phyloP scores from a whole-genome alignment of 139 green algal genomes.

The Auxenochlorella pyrenoidosa region DNA sequence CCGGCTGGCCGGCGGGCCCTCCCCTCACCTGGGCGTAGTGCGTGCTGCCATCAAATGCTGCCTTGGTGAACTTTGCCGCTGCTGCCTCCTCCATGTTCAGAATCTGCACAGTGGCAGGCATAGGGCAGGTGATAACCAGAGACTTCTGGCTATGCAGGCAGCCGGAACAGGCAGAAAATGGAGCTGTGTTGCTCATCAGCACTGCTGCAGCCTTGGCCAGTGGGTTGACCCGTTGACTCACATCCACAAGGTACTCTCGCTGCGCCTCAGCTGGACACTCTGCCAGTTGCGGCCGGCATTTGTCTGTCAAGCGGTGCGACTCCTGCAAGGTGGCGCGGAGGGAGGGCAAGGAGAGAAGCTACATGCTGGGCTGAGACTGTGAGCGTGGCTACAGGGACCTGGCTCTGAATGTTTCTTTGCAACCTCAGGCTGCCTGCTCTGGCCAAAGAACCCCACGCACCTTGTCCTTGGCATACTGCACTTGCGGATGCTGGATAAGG shows the following conservation, averaged over 20 bases:
- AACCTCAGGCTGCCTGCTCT: too few species aligned
- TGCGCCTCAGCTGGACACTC: constrained; percentile 16
- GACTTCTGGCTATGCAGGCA: not conserved
- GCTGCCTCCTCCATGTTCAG: constrained; percentile 18
- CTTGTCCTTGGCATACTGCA: constrained; percentile 25
- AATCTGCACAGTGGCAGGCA: not conserved
- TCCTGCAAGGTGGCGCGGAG: not conserved
- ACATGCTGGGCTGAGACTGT: too few species aligned
- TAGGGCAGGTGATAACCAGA: too few species aligned
- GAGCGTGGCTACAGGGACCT: too few species aligned
- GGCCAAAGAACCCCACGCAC: not conserved
- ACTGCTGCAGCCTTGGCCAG: not conserved
- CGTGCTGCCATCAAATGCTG: constrained; percentile 28
- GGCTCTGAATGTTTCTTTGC: too few species aligned
- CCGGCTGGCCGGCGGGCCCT: too few species aligned
- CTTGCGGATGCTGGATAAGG: constrained; percentile 33
- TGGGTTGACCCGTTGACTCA: not conserved
- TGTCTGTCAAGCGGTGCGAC: not conserved
- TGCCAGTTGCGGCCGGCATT: constrained; percentile 1
- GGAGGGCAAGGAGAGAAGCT: too few species aligned
- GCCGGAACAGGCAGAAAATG: not conserved
- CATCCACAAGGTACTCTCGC: constrained; percentile 12
- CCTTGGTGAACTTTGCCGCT: not conserved
- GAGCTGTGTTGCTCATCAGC: not conserved
- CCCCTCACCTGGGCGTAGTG: constrained; percentile 15